phyloP scores from a whole-genome alignment of 192 early-diverging fungal genomes.

The Coemansia sp. region DNA sequence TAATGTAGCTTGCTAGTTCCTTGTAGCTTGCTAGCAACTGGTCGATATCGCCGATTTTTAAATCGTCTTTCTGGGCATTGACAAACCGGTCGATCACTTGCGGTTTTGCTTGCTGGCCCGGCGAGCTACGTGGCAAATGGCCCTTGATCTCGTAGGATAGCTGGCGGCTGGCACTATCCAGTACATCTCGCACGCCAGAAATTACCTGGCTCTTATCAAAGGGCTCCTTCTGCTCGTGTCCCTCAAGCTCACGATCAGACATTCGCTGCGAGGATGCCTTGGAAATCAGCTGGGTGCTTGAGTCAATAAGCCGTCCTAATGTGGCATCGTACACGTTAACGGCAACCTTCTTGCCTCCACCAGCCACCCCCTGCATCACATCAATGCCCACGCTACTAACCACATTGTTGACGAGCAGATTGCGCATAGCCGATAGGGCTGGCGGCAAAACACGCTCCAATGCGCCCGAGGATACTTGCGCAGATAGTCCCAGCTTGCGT shows the following conservation, averaged over 20 bases:
- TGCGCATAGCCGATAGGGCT: conserved; percentile 24
- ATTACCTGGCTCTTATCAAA: conserved; percentile 6
- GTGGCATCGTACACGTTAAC: conserved; percentile 53
- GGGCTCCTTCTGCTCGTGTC: conserved; percentile 5
- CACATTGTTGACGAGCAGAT: conserved; percentile 34
- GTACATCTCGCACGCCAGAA: conserved; percentile 21
- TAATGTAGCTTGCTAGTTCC: conserved; percentile 29
- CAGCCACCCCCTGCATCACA: conserved; percentile 52
- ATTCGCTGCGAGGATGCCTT: conserved; percentile 17
- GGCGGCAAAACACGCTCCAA: conserved; percentile 24
- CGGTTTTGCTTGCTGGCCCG: neutral
- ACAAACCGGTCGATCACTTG: conserved; percentile 18
- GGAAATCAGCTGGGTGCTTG: conserved; percentile 26
- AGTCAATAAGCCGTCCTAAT: conserved; percentile 35
- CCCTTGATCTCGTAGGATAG: conserved; percentile 42
- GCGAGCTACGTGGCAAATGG: conserved; percentile 21
- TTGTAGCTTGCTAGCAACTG: conserved; percentile 41
- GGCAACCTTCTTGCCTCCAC: conserved; percentile 46
- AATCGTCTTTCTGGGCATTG: conserved; percentile 9
- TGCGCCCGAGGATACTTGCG: conserved; percentile 28
- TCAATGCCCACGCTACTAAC: conserved; percentile 43
- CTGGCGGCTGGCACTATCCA: conserved; percentile 34
- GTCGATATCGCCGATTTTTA: conserved; percentile 37
- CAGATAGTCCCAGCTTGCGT: conserved; percentile 30
- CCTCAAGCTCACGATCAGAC: conserved; percentile 25